Conservation (phyloP, 139 green algal species). For the Axilococcus clingmanii region DNA sequence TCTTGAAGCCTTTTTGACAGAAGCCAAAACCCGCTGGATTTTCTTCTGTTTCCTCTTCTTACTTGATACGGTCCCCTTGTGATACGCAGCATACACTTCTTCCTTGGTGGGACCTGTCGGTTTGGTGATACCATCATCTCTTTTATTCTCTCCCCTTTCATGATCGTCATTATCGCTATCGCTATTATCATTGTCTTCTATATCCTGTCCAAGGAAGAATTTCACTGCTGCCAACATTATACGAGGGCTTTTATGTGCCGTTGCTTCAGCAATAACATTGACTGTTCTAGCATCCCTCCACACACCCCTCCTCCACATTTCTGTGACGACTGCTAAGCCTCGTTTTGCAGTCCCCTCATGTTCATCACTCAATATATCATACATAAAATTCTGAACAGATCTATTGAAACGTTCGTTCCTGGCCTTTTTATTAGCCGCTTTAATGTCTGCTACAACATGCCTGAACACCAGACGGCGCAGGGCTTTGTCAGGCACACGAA, state of each 20-base stretch:
- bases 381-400: slow-evolving; percentile 59
- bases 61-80: slow-evolving; percentile 73
- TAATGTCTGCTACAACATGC: slow-evolving; percentile 91
- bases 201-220: slow-evolving; percentile 93
- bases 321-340: slow-evolving; percentile 77
- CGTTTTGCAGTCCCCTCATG: slow-evolving; percentile 83
- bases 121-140: slow-evolving; percentile 1
- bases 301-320: slow-evolving; percentile 89
- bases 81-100: slow-evolving; percentile 77
- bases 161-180: slow-evolving; percentile 39
- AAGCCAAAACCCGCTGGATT: slow-evolving; percentile 75
- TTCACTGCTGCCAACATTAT: slow-evolving; percentile 87
- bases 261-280: slow-evolving; percentile 79
- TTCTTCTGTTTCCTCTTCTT: slow-evolving; percentile 94
- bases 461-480: slow-evolving; percentile 75
- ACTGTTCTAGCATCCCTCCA: slow-evolving; percentile 91
- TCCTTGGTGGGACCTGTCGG: slow-evolving; percentile 44
- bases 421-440: slow-evolving; percentile 67
- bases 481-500: slow-evolving; percentile 84
- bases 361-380: slow-evolving; percentile 55
- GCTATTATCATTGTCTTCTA: slow-evolving; percentile 34
- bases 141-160: slow-evolving; percentile 16
- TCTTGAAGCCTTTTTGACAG: slow-evolving; percentile 59
- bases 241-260: slow-evolving; percentile 52
- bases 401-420: slow-evolving; percentile 81